These are phyloP conservation scores for Aurantiochytrium sp. DNA, from an alignment of 108 stramenopile species.

Conservation along the genomic window DNA sequence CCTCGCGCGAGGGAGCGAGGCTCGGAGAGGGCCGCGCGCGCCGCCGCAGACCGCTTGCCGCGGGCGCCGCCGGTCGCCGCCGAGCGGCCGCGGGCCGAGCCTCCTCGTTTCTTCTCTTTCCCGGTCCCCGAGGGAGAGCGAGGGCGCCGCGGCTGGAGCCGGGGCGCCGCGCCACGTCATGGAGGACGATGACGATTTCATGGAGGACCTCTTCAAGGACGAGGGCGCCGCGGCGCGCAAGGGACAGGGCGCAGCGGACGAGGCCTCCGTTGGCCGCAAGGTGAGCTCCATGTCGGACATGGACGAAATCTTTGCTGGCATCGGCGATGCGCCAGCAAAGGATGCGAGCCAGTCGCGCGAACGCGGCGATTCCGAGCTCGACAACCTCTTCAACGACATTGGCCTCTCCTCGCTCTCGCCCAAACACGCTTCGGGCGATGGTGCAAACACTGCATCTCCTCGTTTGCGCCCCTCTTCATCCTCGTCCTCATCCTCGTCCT, in stretches of 20 bases:
- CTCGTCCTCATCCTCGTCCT: not conserved
- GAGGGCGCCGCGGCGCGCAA: not conserved
- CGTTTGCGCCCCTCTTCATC: not conserved
- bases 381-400: not conserved
- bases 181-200: not conserved
- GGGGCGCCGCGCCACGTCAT: not conserved
- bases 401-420: not conserved
- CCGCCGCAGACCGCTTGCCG: too few relatives aligned
- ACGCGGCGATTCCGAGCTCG: not conserved
- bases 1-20: too few relatives aligned
- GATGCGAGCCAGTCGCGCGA: not conserved
- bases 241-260: not conserved
- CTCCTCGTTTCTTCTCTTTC: too few relatives aligned
- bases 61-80: too few relatives aligned
- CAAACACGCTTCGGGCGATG: not conserved
- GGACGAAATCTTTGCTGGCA: not conserved
- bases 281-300: not conserved
- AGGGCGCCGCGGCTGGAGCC: too few relatives aligned
- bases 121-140: too few relatives aligned
- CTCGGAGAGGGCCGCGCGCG: too few relatives aligned
- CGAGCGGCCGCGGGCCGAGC: too few relatives aligned
- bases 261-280: not conserved
- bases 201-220: not conserved
- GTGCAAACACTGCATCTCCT: too few relatives aligned
- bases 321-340: too few relatives aligned